A percentile compares a stretch with the other conserved stretches of the same genome.
Conservation (phyloP, 2,329 filamentous ascomycete species). For the Penicillium sp. region DNA sequence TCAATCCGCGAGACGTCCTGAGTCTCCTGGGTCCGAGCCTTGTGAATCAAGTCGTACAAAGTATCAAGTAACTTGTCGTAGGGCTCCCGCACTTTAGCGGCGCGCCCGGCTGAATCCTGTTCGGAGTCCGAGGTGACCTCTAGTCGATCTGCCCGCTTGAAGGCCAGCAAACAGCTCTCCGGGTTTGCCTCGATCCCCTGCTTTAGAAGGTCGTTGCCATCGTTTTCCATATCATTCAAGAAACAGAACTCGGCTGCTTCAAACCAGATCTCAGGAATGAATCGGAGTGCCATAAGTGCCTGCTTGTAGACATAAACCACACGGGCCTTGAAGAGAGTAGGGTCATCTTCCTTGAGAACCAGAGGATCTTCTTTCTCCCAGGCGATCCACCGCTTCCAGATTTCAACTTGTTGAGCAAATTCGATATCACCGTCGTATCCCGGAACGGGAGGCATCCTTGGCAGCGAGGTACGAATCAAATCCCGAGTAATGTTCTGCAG, state of each 20-base stretch:
- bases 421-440: slow-evolving; percentile 86
- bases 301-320: slow-evolving; percentile 91
- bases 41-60: slow-evolving; percentile 81
- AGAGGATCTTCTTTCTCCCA: slow-evolving; percentile 95
- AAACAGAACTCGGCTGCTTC: slow-evolving; percentile 93
- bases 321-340: slow-evolving; percentile 69
- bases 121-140: slow-evolving; percentile 75
- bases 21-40: slow-evolving; percentile 64
- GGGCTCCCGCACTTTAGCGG: slow-evolving; percentile 74
- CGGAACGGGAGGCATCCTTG: slow-evolving; percentile 74
- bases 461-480: slow-evolving; percentile 73
- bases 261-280: slow-evolving; percentile 95
- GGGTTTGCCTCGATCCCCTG: slow-evolving; percentile 87
- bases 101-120: slow-evolving; percentile 64
- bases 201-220: slow-evolving; percentile 74
- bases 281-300: slow-evolving; percentile 86
- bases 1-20: slow-evolving; percentile 58
- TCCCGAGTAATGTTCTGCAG: slow-evolving; percentile 83
- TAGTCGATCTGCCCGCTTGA: slow-evolving; percentile 84
- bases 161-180: slow-evolving; percentile 84
- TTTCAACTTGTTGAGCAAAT: slow-evolving; percentile 75
- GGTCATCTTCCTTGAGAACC: slow-evolving; percentile 79
- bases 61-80: slow-evolving; percentile 81
- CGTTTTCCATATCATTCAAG: slow-evolving; percentile 67
- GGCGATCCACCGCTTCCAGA: slow-evolving; percentile 91